These are phyloP conservation scores for Serendipita sp. DNA, from an alignment of 768 basidiomycete species.

Conservation along the genomic window DNA sequence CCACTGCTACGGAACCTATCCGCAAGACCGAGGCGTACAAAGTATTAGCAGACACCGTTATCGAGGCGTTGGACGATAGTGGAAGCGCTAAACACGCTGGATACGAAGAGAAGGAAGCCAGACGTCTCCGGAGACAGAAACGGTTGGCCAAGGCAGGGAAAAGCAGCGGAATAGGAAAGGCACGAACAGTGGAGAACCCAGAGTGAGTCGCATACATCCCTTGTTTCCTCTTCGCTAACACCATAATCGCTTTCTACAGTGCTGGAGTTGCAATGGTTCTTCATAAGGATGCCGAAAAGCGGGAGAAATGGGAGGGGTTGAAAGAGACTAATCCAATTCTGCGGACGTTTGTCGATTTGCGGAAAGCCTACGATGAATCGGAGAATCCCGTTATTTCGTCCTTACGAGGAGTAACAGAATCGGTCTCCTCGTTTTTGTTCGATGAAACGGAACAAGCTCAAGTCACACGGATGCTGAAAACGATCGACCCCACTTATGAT, in stretches of 20 bases:
- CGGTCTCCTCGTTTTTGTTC: slow-evolving; percentile 70
- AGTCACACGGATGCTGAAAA: slow-evolving; percentile 72
- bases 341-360: slow-evolving; percentile 38
- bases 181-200: slow-evolving; percentile 50
- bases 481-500: slow-evolving; percentile 76
- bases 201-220: slow-evolving; percentile 42
- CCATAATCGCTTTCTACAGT: slow-evolving; percentile 26
- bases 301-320: slow-evolving; percentile 65
- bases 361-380: slow-evolving; percentile 73
- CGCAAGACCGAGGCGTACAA: slow-evolving; percentile 94
- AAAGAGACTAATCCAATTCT: slow-evolving; percentile 71
- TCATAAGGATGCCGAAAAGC: slow-evolving; percentile 64
- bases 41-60: slow-evolving; percentile 67
- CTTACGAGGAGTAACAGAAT: slow-evolving; percentile 67
- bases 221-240: not conserved
- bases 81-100: slow-evolving; percentile 89
- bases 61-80: slow-evolving; percentile 89
- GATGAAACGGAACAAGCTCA: slow-evolving; percentile 99
- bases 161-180: slow-evolving; percentile 31
- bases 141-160: slow-evolving; percentile 79
- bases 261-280: slow-evolving; percentile 77
- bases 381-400: slow-evolving; percentile 79
- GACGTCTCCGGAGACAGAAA: slow-evolving; percentile 61
- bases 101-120: slow-evolving; percentile 86
- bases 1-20: slow-evolving; percentile 87